Evolutionary conservation across 208 protist species (phyloP).

Genomic region (Leishmania martiniquensis): DNA sequence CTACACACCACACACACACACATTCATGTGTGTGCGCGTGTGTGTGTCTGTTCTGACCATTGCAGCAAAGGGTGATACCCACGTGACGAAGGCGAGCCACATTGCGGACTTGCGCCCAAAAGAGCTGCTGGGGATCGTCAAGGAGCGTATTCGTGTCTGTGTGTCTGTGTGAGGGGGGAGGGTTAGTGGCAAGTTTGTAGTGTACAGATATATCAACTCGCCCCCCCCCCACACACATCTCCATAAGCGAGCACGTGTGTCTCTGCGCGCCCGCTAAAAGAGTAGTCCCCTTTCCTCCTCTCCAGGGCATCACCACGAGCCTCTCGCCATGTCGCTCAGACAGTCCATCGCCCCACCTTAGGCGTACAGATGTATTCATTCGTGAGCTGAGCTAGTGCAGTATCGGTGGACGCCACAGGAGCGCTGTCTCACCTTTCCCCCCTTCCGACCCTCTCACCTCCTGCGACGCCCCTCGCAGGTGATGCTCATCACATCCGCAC

Average conservation of each 20-base stretch:
- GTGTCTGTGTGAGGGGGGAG: background rate
- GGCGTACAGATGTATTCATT: background rate
- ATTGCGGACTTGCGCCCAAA: background rate
- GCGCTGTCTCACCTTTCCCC: background rate
- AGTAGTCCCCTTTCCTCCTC: background rate
- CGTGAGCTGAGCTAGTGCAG: background rate
- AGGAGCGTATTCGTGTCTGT: background rate
- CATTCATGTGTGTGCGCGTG: background rate
- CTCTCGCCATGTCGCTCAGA: background rate
- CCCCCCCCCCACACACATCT: background rate
- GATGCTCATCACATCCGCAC: background rate
- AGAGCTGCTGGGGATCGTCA: background rate
- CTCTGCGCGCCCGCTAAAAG: background rate
- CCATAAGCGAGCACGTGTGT: constrained; percentile 3
- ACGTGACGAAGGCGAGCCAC: background rate
- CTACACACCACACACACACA: background rate
- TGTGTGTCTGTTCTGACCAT: background rate
- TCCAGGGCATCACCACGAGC: background rate
- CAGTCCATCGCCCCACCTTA: background rate
- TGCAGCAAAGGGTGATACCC: background rate
- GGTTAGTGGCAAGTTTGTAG: background rate
- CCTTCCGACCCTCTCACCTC: background rate
- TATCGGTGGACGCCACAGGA: background rate
- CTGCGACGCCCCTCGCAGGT: background rate
- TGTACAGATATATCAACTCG: background rate